A percentile compares a stretch with the other conserved stretches of the same genome.
Conservation (phyloP, 1,284 basidiomycete species). For the Trichosporon sp. region DNA sequence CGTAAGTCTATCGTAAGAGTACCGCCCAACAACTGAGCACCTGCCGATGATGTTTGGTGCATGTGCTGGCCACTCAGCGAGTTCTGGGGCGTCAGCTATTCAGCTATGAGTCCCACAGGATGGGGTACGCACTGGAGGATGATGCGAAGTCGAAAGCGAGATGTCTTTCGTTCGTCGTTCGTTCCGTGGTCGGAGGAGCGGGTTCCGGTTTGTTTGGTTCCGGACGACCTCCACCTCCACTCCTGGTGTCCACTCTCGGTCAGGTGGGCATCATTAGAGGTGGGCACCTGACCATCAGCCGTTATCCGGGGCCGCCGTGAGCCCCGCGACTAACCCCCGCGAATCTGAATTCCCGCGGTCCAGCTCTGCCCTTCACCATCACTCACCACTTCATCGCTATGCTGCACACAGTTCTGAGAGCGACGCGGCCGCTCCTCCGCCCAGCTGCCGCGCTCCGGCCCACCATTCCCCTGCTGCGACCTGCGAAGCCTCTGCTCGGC, state of each 20-base stretch:
- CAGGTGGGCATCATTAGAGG: neutral
- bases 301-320: neutral
- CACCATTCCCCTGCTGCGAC: neutral
- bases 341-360: neutral
- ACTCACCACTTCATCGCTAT: neutral
- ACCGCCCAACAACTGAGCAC: no score
- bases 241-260: neutral
- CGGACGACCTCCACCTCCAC: neutral
- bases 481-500: neutral
- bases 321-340: neutral
- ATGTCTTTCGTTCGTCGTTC: neutral
- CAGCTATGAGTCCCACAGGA: no score
- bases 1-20: no score
- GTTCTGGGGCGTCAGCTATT: no score
- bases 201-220: neutral
- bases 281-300: neutral
- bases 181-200: neutral
- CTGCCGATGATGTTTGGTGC: no score
- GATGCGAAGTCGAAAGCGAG: neutral
- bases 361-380: neutral
- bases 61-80: no score
- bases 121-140: no score
- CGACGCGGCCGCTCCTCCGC: conserved; percentile 1
- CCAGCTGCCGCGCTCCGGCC: conserved; percentile 2
- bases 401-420: neutral